Evolutionary conservation across 2,329 filamentous ascomycete genomes (phyloP), one percentile per base, ranked within the genome.

Genomic region (Apiospora pterosperma): DNA sequence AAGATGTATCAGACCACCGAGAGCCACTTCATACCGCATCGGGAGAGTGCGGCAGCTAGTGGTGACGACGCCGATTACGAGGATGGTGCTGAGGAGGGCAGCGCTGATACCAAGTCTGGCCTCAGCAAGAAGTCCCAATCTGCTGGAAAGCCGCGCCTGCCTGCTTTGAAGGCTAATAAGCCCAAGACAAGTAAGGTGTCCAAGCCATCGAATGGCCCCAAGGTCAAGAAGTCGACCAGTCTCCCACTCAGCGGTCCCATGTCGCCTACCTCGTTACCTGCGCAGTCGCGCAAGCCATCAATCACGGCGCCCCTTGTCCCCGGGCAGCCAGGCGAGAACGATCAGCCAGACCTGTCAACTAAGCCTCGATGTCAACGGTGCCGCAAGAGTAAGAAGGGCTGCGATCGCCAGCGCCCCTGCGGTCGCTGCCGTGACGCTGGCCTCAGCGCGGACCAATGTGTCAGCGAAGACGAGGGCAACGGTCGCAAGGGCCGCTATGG

Each of bases 351-450:
- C 72, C 82, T 98, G 23, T 97, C 95, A 0, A 94, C 91, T 69
- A 97, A 98, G 80, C 96, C 96, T 64, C 93, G 96, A 68, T 99
- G 96, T 83, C 96, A 99, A 78, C 91, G 96, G 65, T 99, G 96
- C 84, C 91, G 96, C 73, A 99, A 99, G 87, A 98, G 95, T 81
- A 99, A 99, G 85, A 99, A 99, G 81, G 96, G 96, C 14, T 99
- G 96, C 76, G 96, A 99, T 81, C 90, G 96, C 65, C 96, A 98
- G 79, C 90, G 96, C 42, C 96, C 96, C 34, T 99, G 96, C 75
- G 92, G 93, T 64, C 89, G 96, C 68, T 99, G 96, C 87, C 93
- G 93, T 77, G 96, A 99, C 79, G 96, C 96, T 52, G 96, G 96
- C 23, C 92, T 99, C 72, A 91, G 92, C 64, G 89, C 93, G 66